These are phyloP conservation scores for Fusarium verrucosum DNA, from an alignment of 2,329 filamentous ascomycete genomes.

Conservation along the genomic window DNA sequence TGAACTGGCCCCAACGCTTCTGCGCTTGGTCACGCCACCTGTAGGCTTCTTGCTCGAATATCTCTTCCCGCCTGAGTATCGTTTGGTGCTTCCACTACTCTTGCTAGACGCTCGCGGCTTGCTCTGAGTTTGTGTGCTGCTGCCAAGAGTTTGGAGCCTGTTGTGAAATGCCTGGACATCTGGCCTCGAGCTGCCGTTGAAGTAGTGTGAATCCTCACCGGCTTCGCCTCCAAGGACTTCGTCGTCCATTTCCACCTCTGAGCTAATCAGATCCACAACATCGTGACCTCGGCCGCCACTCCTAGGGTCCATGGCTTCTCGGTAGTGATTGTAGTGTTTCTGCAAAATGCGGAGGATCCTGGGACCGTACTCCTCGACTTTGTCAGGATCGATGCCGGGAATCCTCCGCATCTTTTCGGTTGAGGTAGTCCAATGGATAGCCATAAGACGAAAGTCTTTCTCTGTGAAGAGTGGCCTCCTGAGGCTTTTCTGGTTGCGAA, in stretches of 20 bases:
- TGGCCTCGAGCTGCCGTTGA: slow-evolving; percentile 45
- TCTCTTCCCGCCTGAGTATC: slow-evolving; percentile 44
- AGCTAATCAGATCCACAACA: slow-evolving; percentile 66
- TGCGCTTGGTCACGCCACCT: slow-evolving; percentile 47
- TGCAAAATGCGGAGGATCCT: slow-evolving; percentile 69
- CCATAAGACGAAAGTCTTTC: slow-evolving; percentile 76
- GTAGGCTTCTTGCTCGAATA: slow-evolving; percentile 45
- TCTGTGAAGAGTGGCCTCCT: slow-evolving; percentile 73
- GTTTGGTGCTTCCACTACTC: slow-evolving; percentile 44
- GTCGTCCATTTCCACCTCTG: slow-evolving; percentile 52
- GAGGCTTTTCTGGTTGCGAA: slow-evolving; percentile 68
- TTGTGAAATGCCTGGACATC: slow-evolving; percentile 50
- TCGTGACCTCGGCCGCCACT: slow-evolving; percentile 46
- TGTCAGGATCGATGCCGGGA: slow-evolving; percentile 68
- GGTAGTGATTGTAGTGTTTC: slow-evolving; percentile 57
- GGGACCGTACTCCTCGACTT: slow-evolving; percentile 68
- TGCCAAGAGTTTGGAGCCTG: slow-evolving; percentile 45
- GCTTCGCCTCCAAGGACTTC: slow-evolving; percentile 51
- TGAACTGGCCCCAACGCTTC: slow-evolving; percentile 40
- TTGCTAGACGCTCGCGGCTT: slow-evolving; percentile 41
- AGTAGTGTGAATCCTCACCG: slow-evolving; percentile 60
- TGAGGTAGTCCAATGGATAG: slow-evolving; percentile 71
- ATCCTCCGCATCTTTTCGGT: slow-evolving; percentile 71
- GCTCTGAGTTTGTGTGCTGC: slow-evolving; percentile 41
- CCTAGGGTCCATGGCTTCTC: slow-evolving; percentile 58